Conservation (phyloP, 2,329 filamentous ascomycete species). For the Magnaporthales sp. region DNA sequence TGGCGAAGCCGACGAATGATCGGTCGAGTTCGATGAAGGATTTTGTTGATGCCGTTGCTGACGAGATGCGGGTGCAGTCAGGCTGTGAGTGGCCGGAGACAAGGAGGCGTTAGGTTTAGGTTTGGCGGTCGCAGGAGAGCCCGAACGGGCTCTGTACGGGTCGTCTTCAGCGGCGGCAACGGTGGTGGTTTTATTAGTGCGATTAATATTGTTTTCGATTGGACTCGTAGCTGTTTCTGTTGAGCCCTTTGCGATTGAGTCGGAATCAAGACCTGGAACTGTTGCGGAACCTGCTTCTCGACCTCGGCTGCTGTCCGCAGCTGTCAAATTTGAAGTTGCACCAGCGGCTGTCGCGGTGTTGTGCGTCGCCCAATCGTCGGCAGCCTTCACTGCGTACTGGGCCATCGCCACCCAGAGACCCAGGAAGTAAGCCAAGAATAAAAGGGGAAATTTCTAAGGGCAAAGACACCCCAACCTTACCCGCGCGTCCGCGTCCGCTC, state of each 20-base stretch:
- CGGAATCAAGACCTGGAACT: background rate
- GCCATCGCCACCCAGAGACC: slow-evolving; percentile 16
- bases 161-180: background rate
- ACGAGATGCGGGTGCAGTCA: background rate
- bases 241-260: background rate
- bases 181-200: background rate
- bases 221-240: background rate
- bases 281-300: background rate
- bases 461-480: background rate
- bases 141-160: slow-evolving; percentile 7
- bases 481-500: background rate
- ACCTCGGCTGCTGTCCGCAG: background rate
- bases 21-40: background rate
- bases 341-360: background rate
- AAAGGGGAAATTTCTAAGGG: background rate
- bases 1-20: slow-evolving; percentile 7
- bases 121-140: background rate
- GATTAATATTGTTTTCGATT: background rate
- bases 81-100: slow-evolving; percentile 1
- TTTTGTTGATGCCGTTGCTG: background rate
- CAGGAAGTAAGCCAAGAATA: background rate
- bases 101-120: background rate
- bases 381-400: slow-evolving; percentile 13
- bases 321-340: background rate
- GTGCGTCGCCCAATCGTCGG: background rate